Evolutionary conservation across 805 yeast genomes (phyloP).

Genomic region (Osmozyma mogii): DNA sequence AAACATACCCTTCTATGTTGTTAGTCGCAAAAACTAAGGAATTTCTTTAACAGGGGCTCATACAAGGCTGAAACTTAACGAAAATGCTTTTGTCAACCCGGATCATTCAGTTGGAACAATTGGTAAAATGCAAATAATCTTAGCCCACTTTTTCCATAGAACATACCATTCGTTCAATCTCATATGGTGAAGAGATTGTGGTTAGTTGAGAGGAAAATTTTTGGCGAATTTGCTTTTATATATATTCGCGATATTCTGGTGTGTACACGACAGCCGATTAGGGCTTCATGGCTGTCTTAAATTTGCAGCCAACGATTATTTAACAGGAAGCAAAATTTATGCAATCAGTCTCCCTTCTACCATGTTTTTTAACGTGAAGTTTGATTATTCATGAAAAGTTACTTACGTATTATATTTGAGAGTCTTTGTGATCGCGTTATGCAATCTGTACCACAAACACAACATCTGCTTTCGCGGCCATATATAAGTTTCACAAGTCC

Average conservation of each 20-base stretch:
- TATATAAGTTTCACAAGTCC: no score
- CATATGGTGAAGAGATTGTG: constrained; percentile 10
- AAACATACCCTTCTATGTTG: constrained; percentile 11
- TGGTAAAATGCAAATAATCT: constrained; percentile 47
- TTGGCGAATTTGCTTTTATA: background rate
- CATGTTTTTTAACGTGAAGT: no score
- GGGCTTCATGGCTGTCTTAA: constrained; percentile 1
- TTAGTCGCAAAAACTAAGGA: constrained; percentile 9
- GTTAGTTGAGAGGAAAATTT: constrained; percentile 4
- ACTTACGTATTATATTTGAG: no score
- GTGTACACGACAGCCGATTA: constrained; percentile 1
- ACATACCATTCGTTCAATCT: constrained; percentile 21
- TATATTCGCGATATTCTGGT: constrained; percentile 1
- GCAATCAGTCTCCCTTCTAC: background rate
- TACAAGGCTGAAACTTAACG: constrained; percentile 62
- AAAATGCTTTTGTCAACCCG: constrained; percentile 44
- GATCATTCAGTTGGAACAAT: constrained; percentile 53
- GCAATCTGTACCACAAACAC: no score
- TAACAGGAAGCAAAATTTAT: background rate
- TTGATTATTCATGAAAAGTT: no score
- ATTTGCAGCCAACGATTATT: background rate
- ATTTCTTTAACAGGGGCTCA: constrained; percentile 26
- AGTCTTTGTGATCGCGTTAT: no score
- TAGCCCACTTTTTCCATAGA: constrained; percentile 18
- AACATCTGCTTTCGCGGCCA: no score